Percentiles rank a stretch among this genome's conserved stretches.
Evolutionary conservation across 2,329 filamentous ascomycete genomes (phyloP).

Genomic region (Tolypocladium tropicale): DNA sequence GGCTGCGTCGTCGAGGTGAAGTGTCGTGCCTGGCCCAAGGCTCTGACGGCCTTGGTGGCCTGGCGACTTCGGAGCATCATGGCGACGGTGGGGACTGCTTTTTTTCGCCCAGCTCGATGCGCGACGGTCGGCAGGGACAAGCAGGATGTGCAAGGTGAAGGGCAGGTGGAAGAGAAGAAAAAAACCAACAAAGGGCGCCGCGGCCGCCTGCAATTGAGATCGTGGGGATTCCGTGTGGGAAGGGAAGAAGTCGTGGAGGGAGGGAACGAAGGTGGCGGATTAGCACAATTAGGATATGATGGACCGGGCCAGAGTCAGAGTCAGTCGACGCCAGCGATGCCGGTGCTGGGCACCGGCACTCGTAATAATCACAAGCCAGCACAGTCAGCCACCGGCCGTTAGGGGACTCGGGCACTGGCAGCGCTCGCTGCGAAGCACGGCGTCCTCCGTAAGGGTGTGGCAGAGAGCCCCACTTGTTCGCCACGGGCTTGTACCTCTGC

Average conservation of each 20-base stretch:
- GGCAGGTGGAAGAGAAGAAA: too few species aligned
- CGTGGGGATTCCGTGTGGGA: not conserved
- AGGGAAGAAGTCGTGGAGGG: not conserved
- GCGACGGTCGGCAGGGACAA: not conserved
- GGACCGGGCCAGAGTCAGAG: not conserved
- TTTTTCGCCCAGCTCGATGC: not conserved
- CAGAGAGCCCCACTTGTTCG: not conserved
- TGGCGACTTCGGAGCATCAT: slow-evolving; percentile 41
- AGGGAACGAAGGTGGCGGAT: not conserved
- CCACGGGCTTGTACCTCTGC: not conserved
- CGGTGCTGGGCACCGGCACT: not conserved
- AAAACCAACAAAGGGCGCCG: not conserved
- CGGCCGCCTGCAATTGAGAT: not conserved
- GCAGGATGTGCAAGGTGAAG: not conserved
- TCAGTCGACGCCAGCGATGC: not conserved
- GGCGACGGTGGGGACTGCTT: slow-evolving; percentile 5
- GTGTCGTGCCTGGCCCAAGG: slow-evolving; percentile 27
- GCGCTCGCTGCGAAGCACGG: too few species aligned
- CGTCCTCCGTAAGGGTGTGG: not conserved
- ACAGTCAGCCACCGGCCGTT: not conserved
- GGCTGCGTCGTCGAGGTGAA: slow-evolving; percentile 30
- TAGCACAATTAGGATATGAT: not conserved
- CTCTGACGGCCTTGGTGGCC: slow-evolving; percentile 35
- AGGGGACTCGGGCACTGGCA: not conserved
- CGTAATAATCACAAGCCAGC: not conserved